These are phyloP conservation scores for Hypoxylon perforatum DNA, from an alignment of 495 filamentous ascomycete genomes.

Conservation along the genomic window DNA sequence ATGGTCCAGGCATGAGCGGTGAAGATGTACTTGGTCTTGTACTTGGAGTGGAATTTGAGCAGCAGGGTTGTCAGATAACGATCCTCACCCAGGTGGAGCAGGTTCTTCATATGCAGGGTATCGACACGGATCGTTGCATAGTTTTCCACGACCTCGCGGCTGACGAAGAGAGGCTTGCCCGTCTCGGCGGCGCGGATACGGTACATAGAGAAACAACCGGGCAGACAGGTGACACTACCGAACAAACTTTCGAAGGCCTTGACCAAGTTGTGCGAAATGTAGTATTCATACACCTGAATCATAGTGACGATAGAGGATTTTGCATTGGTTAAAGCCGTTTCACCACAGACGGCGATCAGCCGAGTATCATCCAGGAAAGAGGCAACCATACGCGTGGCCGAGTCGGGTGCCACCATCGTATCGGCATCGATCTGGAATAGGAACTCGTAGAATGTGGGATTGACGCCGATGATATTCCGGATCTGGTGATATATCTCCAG, in stretches of 20 bases:
- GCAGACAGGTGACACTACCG: conserved; percentile 95
- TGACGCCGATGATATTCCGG: conserved; percentile 97
- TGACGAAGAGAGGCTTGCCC: conserved; percentile 95
- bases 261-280: conserved; percentile 96
- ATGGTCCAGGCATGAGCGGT: conserved; percentile 93
- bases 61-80: conserved; percentile 96
- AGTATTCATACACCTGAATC: conserved; percentile 99
- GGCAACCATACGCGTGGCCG: conserved; percentile 91
- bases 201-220: conserved; percentile 99
- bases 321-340: conserved; percentile 92
- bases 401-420: conserved; percentile 91
- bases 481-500: conserved; percentile 99
- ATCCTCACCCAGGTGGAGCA: conserved; percentile 94
- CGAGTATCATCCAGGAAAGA: conserved; percentile 91
- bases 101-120: conserved; percentile 98
- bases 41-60: conserved; percentile 89
- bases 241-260: conserved; percentile 99
- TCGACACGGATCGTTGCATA: conserved; percentile 95
- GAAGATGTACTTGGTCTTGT: conserved; percentile 98
- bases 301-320: conserved; percentile 94
- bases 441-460: conserved; percentile 98
- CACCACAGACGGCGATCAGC: conserved; percentile 91
- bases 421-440: conserved; percentile 98
- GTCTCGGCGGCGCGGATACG: conserved; percentile 92
- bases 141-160: conserved; percentile 83